phyloP scores from a whole-genome alignment of 176 grass and related monocot species.

The Luzula sylvatica region DNA sequence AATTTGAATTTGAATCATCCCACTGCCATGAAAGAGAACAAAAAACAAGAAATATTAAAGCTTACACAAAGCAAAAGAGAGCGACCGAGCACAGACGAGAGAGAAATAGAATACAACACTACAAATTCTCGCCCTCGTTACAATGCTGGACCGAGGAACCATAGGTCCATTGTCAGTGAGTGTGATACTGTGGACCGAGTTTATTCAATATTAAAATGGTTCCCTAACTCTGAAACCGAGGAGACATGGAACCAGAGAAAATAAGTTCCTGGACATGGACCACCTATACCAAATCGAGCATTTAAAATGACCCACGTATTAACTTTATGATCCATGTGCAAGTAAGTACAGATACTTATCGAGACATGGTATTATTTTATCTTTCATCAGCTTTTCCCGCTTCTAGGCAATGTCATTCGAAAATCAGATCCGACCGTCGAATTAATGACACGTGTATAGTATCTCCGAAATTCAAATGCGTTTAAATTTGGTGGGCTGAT shows the following conservation, averaged over 20 bases:
- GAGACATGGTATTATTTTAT: too few species aligned
- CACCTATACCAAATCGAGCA: background rate
- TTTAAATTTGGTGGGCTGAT: too few species aligned
- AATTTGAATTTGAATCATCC: conserved; percentile 11
- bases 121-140: background rate
- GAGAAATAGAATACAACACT: background rate
- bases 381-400: conserved; percentile 11
- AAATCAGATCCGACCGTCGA: conserved; percentile 5
- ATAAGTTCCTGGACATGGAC: background rate
- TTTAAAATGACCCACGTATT: background rate
- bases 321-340: background rate
- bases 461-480: background rate
- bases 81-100: too few species aligned
- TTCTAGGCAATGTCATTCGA: background rate
- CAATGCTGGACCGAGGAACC: background rate
- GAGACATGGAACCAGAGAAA: background rate
- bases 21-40: background rate
- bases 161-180: background rate
- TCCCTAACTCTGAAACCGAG: conserved; percentile 4
- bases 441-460: background rate
- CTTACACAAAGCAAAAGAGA: too few species aligned
- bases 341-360: background rate
- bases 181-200: background rate
- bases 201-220: background rate
- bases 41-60: background rate